Percentiles rank a stretch among this genome's conserved stretches.
These are phyloP conservation scores for Brassica carinata DNA, from an alignment of 345 rosid species.

Conservation along the genomic window DNA sequence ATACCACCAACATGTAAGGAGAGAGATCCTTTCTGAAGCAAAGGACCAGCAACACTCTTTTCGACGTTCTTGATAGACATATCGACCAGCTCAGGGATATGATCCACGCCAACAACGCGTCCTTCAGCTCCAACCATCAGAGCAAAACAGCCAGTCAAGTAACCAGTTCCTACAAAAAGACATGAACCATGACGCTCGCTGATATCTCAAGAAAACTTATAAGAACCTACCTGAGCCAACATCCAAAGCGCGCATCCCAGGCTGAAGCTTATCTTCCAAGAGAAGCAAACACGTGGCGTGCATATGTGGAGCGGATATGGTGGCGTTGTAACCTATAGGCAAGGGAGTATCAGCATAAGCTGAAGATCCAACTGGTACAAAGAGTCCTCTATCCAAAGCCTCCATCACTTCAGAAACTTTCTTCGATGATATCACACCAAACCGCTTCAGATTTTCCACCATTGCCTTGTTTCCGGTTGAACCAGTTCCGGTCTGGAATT, in stretches of 20 bases:
- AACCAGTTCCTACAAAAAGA: constrained; percentile 73
- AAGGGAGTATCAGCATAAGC: constrained; percentile 85
- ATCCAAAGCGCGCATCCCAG: constrained; percentile 92
- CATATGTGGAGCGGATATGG: constrained; percentile 99
- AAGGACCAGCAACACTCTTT: constrained; percentile 72
- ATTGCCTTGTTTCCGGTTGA: constrained; percentile 58
- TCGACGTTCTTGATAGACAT: constrained; percentile 68
- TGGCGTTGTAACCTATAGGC: constrained; percentile 93
- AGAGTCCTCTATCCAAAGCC: constrained; percentile 75
- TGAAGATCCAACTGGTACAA: constrained; percentile 68
- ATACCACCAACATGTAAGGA: constrained; percentile 82
- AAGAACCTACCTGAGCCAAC: constrained; percentile 97
- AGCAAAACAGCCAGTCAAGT: constrained; percentile 92
- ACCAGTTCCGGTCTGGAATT: constrained; percentile 52
- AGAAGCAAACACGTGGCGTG: constrained; percentile 92
- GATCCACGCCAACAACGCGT: constrained; percentile 87
- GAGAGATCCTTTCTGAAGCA: constrained; percentile 72
- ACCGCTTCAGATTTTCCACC: constrained; percentile 71
- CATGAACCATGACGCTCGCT: not conserved
- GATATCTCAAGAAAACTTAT: not conserved
- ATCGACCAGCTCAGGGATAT: constrained; percentile 77
- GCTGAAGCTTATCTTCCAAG: constrained; percentile 76
- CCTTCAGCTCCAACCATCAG: constrained; percentile 89
- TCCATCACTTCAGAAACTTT: constrained; percentile 86
- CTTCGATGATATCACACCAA: constrained; percentile 62